Evolutionary conservation across 441 rosid species (phyloP), one percentile per base, ranked within the genome.

Genomic region (Isatis lusitanica): DNA sequence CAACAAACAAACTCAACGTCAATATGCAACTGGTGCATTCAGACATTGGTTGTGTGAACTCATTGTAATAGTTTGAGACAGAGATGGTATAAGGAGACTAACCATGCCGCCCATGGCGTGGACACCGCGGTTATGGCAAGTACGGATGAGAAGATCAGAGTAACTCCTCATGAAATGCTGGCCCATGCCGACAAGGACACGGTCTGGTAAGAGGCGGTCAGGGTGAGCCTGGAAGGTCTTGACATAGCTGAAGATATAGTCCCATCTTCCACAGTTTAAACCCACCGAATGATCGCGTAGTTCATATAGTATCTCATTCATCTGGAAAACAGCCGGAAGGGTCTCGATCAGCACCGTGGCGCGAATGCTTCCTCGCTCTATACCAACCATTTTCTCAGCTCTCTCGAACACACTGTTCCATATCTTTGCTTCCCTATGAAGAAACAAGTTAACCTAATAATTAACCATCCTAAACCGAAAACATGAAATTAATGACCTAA

Each of bases 81-180:
- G 11, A 15, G 4, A 30, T 5, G 13, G 10, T 10, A 33, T 15
- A 46, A 59, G 17, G 63, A 43, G 17, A 16, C 82, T 8, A 78
- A 90, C 97, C 98, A 94, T 92, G 61, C 99, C 98, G 0, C 99
- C 97, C 98, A 92, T 94, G 83, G 98, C 97, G 36, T 94, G 98
- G 35, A 88, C 96, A 1, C 98, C 90, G 0, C 93, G 94, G 74
- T 81, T 79, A 28, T 94, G 99, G 75, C 99, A 92, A 5, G 97
- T 90, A 66, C 79, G 74, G 70, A 94, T 88, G 77, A 92, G 97
- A 66, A 94, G 96, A 78, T 90, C 96, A 3, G 98, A 90, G 85
- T 92, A 94, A 69, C 92, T 88, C 69, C 81, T 89, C 98, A 92
- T 94, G 84, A 94, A 94, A 76, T 90, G 97, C 55, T 92, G 99